These are phyloP conservation scores for Teratosphaeria destructans DNA, from an alignment of 2,329 filamentous ascomycete species.

Conservation along the genomic window DNA sequence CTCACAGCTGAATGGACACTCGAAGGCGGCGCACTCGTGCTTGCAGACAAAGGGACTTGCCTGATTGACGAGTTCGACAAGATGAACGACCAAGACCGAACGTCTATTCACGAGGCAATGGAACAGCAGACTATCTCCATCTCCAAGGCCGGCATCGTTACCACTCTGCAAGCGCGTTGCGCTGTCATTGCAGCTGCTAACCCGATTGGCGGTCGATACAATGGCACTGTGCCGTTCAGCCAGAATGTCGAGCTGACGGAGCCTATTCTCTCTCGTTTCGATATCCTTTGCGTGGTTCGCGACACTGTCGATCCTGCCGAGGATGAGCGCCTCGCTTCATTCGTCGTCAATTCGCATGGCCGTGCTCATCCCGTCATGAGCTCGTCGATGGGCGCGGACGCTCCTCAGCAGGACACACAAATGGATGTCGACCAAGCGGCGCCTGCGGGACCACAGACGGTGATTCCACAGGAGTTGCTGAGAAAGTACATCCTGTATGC, in stretches of 20 bases:
- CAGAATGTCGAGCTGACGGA: conserved; percentile 95
- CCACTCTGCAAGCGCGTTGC: conserved; percentile 88
- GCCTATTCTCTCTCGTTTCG: conserved; percentile 94
- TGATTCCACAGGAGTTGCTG: conserved; percentile 82
- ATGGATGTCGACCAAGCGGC: conserved; percentile 49
- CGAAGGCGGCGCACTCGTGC: conserved; percentile 87
- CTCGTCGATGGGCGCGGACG: conserved; percentile 22
- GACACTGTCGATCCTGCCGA: conserved; percentile 88
- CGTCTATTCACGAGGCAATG: conserved; percentile 98
- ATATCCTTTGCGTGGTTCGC: conserved; percentile 90
- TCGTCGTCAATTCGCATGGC: conserved; percentile 89
- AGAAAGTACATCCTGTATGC: conserved; percentile 97
- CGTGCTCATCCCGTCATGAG: conserved; percentile 62
- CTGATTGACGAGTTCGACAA: conserved; percentile 99
- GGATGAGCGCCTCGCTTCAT: conserved; percentile 85
- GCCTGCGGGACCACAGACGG: conserved; percentile 41
- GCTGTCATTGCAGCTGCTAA: conserved; percentile 95
- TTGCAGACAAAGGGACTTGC: conserved; percentile 89
- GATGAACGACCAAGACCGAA: conserved; percentile 98
- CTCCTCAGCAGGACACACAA: conserved; percentile 39
- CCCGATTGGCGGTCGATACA: conserved; percentile 91
- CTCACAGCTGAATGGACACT: conserved; percentile 95
- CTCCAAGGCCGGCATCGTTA: conserved; percentile 96
- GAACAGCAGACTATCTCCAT: conserved; percentile 99
- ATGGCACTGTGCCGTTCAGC: conserved; percentile 89